Percentiles rank a stretch among this genome's conserved stretches.
phyloP scores from a whole-genome alignment of 768 basidiomycete species.

The Pleurotus ostreatus region DNA sequence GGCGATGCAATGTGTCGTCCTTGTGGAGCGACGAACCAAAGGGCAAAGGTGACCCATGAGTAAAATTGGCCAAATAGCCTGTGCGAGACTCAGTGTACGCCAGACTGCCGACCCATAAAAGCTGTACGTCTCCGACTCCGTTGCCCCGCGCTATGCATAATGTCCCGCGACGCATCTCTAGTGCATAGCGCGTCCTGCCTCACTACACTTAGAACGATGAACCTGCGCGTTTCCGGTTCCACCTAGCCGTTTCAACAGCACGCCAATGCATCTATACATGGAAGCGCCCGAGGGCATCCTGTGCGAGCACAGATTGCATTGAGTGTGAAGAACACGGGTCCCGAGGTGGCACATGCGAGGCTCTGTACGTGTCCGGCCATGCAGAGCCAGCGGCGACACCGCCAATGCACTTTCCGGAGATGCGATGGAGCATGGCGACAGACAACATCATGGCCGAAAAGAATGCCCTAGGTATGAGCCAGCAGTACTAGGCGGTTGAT shows the following conservation, averaged over 20 bases:
- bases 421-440: slow-evolving; percentile 29
- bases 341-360: slow-evolving; percentile 49
- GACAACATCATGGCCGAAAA: slow-evolving; percentile 38
- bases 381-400: slow-evolving; percentile 18
- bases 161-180: slow-evolving; percentile 53
- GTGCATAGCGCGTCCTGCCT: slow-evolving; percentile 21
- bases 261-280: slow-evolving; percentile 10
- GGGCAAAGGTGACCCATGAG: neutral
- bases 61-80: neutral
- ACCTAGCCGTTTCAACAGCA: slow-evolving; percentile 30
- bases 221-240: slow-evolving; percentile 46
- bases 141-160: slow-evolving; percentile 18
- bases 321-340: slow-evolving; percentile 33
- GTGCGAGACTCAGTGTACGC: neutral
- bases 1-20: neutral
- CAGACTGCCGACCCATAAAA: neutral
- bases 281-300: slow-evolving; percentile 18
- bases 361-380: slow-evolving; percentile 34
- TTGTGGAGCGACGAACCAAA: neutral
- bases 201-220: slow-evolving; percentile 17
- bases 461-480: slow-evolving; percentile 8
- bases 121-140: slow-evolving; percentile 41
- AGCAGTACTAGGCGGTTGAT: slow-evolving; percentile 11
- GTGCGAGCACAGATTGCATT: slow-evolving; percentile 21
- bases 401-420: slow-evolving; percentile 49